A percentile compares a stretch with the other conserved stretches of the same genome.
These are phyloP conservation scores for Trypanosoma cruzi DNA, from an alignment of 208 protist genomes.

Conservation along the genomic window DNA sequence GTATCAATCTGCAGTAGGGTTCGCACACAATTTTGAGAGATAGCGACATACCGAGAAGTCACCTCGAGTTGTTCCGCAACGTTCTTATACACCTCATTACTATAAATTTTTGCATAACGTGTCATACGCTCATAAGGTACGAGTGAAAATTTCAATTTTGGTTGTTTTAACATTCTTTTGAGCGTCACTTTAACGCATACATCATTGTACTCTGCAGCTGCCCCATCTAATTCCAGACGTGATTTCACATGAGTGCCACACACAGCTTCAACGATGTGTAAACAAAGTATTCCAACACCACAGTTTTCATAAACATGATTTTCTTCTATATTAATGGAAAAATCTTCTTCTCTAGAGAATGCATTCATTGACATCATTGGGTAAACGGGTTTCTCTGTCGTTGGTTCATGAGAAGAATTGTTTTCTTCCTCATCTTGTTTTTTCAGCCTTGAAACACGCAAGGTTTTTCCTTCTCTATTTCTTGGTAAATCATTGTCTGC, in stretches of 20 bases:
- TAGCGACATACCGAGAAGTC: conserved; percentile 67
- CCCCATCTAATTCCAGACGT: conserved; percentile 36
- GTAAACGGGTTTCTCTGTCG: too few relatives aligned
- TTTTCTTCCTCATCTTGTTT: not conserved
- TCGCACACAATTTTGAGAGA: conserved; percentile 37
- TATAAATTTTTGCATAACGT: conserved; percentile 48
- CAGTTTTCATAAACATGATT: conserved; percentile 66
- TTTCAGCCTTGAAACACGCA: too few relatives aligned
- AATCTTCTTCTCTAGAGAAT: conserved; percentile 3
- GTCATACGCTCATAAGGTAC: conserved; percentile 32
- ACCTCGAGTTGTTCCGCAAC: conserved; percentile 45
- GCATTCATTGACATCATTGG: not conserved
- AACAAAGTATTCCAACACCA: conserved; percentile 51
- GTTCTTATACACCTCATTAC: conserved; percentile 75
- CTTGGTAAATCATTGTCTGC: too few relatives aligned
- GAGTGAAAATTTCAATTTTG: conserved; percentile 39
- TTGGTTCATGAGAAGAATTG: not conserved
- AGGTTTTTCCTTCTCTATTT: too few relatives aligned
- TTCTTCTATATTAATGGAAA: conserved; percentile 41
- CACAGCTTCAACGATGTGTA: conserved; percentile 66
- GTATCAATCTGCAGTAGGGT: conserved; percentile 84
- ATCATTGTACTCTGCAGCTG: conserved; percentile 42
- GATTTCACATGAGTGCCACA: conserved; percentile 37
- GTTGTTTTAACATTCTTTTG: conserved; percentile 3
- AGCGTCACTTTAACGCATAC: conserved; percentile 47